phyloP scores from a whole-genome alignment of 495 filamentous ascomycete species.

The Penicillium steckii region DNA sequence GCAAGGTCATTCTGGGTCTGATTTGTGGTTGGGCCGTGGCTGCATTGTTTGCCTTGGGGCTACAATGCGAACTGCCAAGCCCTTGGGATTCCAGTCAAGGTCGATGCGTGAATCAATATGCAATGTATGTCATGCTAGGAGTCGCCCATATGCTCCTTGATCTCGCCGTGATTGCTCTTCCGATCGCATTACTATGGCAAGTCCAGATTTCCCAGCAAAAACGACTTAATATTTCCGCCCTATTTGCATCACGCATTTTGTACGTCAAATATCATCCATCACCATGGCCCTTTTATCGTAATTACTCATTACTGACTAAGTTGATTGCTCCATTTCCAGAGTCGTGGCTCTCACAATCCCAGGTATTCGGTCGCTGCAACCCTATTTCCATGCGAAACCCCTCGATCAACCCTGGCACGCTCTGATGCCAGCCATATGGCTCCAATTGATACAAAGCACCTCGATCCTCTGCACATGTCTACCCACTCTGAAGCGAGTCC shows the following conservation, averaged over 20 bases:
- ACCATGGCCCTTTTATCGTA: no score
- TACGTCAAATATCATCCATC: background rate
- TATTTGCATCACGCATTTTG: constrained; percentile 10
- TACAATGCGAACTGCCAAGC: constrained; percentile 3
- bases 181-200: constrained; percentile 4
- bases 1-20: constrained; percentile 2
- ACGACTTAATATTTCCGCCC: constrained; percentile 6
- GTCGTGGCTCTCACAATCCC: constrained; percentile 8
- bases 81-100: constrained; percentile 3
- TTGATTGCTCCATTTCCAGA: background rate
- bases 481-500: constrained; percentile 13
- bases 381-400: background rate
- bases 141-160: constrained; percentile 6
- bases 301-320: no score
- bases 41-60: constrained; percentile 4
- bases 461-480: constrained; percentile 18
- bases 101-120: constrained; percentile 8
- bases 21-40: constrained; percentile 4
- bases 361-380: constrained; percentile 3
- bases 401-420: constrained; percentile 6
- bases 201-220: constrained; percentile 10
- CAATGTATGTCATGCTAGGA: constrained; percentile 3
- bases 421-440: constrained; percentile 16
- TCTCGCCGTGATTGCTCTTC: constrained; percentile 4
- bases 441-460: constrained; percentile 11